Evolutionary conservation across 345 rosid species (phyloP).

Genomic region (Syzygium oleosum): DNA sequence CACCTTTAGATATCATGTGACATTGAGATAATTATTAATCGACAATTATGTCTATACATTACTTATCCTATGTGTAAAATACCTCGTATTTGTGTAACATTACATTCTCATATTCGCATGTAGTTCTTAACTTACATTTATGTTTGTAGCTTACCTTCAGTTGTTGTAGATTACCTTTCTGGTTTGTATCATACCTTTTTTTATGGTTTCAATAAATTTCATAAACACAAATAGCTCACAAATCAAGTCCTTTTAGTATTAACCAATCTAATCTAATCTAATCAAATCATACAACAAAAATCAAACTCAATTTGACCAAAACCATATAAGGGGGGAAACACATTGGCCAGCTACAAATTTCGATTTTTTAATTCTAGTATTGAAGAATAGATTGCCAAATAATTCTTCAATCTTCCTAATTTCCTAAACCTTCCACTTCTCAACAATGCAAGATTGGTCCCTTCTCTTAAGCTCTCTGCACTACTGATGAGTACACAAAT

Average conservation of each 20-base stretch:
- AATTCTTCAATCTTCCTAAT: neutral
- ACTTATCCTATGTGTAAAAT: no score
- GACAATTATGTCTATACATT: no score
- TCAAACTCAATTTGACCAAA: neutral
- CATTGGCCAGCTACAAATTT: neutral
- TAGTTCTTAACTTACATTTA: no score
- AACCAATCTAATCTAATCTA: neutral
- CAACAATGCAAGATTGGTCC: neutral
- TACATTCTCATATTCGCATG: no score
- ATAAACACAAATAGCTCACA: neutral
- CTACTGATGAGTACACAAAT: neutral
- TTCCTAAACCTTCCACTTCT: neutral
- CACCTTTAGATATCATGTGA: no score
- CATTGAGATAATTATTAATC: no score
- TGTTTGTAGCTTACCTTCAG: no score
- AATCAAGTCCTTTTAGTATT: neutral
- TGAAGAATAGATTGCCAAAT: neutral
- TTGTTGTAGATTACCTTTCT: no score
- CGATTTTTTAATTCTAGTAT: neutral
- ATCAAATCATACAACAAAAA: neutral
- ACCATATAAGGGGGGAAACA: neutral
- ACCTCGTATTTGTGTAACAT: no score
- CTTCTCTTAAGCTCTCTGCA: neutral
- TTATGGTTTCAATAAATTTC: neutral
- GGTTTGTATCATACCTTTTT: no score